Evolutionary conservation across 1,284 basidiomycete genomes (phyloP).

Genomic region (Phellopilus nigrolimitatus): DNA sequence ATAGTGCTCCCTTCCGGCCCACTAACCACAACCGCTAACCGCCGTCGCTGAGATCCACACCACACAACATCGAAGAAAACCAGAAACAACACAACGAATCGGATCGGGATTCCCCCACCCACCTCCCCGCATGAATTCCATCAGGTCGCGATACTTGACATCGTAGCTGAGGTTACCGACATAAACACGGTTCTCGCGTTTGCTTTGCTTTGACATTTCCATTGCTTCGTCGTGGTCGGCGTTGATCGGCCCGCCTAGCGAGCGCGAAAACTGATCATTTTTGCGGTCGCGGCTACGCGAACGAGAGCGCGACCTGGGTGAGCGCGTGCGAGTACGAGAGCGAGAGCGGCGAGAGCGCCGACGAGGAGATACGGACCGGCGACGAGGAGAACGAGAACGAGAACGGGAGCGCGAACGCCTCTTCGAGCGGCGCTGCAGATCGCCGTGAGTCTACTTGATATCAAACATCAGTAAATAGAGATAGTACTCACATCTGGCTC

Average conservation of each 20-base stretch:
- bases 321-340: constrained; percentile 47
- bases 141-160: constrained; percentile 95
- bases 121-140: constrained; percentile 99
- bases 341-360: constrained; percentile 52
- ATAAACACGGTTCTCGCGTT: constrained; percentile 97
- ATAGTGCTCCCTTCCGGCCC: constrained; percentile 7
- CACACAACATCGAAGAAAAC: constrained; percentile 13
- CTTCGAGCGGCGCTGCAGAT: constrained; percentile 42
- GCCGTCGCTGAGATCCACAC: constrained; percentile 8
- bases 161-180: constrained; percentile 98
- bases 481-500: constrained; percentile 60
- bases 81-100: constrained; percentile 22
- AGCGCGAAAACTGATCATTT: constrained; percentile 66
- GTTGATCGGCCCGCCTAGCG: constrained; percentile 88
- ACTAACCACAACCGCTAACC: constrained; percentile 14
- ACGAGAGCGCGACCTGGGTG: constrained; percentile 49
- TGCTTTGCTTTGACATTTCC: constrained; percentile 88
- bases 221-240: constrained; percentile 84
- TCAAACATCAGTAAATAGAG: constrained; percentile 17
- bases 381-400: constrained; percentile 49
- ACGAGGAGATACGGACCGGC: constrained; percentile 60
- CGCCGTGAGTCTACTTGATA: no score
- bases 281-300: constrained; percentile 59
- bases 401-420: constrained; percentile 52
- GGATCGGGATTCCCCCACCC: constrained; percentile 67